Percentiles rank a stretch among this genome's conserved stretches.
Conservation (phyloP, 345 rosid genomes). For the Populus alba region DNA sequence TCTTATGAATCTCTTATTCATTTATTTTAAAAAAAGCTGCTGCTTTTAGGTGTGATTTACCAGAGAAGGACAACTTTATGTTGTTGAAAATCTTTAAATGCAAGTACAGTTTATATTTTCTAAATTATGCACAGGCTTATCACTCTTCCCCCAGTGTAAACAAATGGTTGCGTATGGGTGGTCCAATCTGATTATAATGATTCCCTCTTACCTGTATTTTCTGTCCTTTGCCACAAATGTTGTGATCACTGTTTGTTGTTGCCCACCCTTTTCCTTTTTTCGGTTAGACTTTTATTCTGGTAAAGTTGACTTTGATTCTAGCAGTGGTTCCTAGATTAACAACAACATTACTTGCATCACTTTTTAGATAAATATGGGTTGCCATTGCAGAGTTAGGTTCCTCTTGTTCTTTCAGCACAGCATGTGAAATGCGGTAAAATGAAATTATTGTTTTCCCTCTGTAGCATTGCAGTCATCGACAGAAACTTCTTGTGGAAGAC, state of each 20-base stretch:
- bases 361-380: not conserved
- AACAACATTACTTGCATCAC: not conserved
- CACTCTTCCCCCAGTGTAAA: not conserved
- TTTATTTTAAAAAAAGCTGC: not conserved
- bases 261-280: not conserved
- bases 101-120: not conserved
- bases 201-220: too few species aligned
- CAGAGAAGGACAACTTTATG: not conserved
- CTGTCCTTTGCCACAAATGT: too few species aligned
- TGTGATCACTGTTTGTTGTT: not conserved
- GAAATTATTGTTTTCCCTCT: slow-evolving; percentile 6
- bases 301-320: not conserved
- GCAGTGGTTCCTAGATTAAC: not conserved
- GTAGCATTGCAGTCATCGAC: slow-evolving; percentile 77
- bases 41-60: not conserved
- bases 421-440: not conserved
- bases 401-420: not conserved
- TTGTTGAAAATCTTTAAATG: not conserved
- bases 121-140: not conserved
- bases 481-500: slow-evolving; percentile 65
- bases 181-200: too few species aligned
- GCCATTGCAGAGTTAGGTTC: not conserved
- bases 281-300: not conserved
- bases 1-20: not conserved
- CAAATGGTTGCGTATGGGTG: too few species aligned